phyloP scores from a whole-genome alignment of 2,329 filamentous ascomycete species.

The Fonsecaea monophora region DNA sequence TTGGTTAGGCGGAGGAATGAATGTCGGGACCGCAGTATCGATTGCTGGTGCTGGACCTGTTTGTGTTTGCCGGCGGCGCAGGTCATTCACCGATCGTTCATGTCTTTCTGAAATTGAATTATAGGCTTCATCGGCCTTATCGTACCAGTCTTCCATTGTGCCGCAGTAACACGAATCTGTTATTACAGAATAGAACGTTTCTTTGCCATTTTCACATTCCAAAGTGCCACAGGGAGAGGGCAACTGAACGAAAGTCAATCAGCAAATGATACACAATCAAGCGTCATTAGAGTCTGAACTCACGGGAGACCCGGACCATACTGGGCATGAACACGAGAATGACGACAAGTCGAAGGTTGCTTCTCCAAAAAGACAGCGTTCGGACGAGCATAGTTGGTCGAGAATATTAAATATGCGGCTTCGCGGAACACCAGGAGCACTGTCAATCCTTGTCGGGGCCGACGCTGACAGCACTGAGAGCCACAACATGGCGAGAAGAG shows the following conservation, averaged over 20 bases:
- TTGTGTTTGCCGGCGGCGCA: conserved; percentile 25
- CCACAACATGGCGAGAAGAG: conserved; percentile 12
- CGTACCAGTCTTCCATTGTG: conserved; percentile 24
- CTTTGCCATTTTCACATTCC: conserved; percentile 16
- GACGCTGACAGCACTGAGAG: conserved; percentile 16
- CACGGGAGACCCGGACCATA: conserved; percentile 18
- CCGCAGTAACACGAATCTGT: conserved; percentile 27
- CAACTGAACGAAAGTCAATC: conserved; percentile 13
- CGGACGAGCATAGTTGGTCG: conserved; percentile 24
- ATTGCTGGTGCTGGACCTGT: conserved; percentile 9
- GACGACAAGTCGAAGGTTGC: conserved; percentile 19
- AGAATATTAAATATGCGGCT: conserved; percentile 5
- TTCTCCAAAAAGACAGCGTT: conserved; percentile 27
- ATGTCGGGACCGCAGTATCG: conserved; percentile 30
- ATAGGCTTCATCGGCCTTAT: conserved; percentile 11
- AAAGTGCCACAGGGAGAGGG: conserved; percentile 21
- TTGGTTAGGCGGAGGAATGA: conserved; percentile 38
- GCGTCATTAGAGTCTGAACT: not conserved
- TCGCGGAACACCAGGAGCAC: conserved; percentile 3
- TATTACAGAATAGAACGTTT: conserved; percentile 31
- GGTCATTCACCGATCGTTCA: conserved; percentile 9
- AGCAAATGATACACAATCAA: not conserved
- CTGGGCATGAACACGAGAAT: conserved; percentile 26
- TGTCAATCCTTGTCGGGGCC: conserved; percentile 26
- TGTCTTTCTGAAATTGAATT: not conserved